Evolutionary conservation across 805 yeast species (phyloP).

Genomic region (Lipomyces yamanashiensis): DNA sequence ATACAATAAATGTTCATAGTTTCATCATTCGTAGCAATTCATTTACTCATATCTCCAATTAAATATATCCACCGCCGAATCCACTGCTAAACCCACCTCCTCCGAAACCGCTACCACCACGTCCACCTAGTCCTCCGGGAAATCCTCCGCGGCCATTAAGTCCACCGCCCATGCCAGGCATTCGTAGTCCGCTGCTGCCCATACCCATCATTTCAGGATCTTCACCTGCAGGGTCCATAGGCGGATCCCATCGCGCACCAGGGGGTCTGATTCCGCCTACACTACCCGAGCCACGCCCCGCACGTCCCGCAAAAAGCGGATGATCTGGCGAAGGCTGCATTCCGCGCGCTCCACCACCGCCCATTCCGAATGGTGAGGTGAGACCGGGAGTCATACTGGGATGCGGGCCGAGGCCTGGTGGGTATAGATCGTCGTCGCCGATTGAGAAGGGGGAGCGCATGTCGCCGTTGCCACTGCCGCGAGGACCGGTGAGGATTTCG

Average conservation of each 20-base stretch:
- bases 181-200: constrained; percentile 26
- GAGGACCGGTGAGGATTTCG: constrained; percentile 37
- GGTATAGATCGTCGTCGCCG: constrained; percentile 48
- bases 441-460: constrained; percentile 39
- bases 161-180: constrained; percentile 28
- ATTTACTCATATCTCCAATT: background rate
- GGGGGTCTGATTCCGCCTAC: constrained; percentile 43
- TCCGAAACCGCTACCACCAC: constrained; percentile 14
- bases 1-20: no score
- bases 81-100: constrained; percentile 8
- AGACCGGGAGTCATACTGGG: constrained; percentile 45
- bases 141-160: constrained; percentile 13
- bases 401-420: constrained; percentile 47
- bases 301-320: constrained; percentile 34
- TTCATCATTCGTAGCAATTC: no score
- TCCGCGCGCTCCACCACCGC: constrained; percentile 29
- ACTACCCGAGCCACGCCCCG: constrained; percentile 34
- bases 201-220: constrained; percentile 8
- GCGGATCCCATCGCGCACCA: constrained; percentile 50
- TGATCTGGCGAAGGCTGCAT: constrained; percentile 38
- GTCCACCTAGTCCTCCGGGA: constrained; percentile 21
- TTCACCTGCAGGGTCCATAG: constrained; percentile 38
- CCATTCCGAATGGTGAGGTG: constrained; percentile 13
- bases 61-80: constrained; percentile 6
- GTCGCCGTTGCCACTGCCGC: constrained; percentile 5